Conservation (phyloP, 208 protist genomes). For the Leishmania mexicana region DNA sequence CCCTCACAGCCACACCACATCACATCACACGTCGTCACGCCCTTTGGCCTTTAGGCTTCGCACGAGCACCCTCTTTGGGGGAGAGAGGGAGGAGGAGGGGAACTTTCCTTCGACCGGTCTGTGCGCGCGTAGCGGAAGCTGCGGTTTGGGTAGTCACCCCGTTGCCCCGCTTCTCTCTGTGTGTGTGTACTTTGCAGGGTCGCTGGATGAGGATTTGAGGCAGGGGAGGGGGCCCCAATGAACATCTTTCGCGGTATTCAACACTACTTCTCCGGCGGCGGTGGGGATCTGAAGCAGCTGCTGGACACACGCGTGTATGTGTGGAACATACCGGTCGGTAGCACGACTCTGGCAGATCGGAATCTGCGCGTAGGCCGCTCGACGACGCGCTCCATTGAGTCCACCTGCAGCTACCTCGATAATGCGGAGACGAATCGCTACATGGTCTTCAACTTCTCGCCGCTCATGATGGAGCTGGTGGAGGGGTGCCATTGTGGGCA, state of each 20-base stretch:
- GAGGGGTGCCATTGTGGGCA: slow-evolving; percentile 56
- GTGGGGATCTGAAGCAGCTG: slow-evolving; percentile 46
- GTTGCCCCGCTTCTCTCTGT: background rate
- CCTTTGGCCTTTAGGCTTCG: background rate
- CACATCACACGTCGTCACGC: background rate
- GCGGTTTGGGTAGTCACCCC: background rate
- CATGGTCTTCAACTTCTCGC: slow-evolving; percentile 85
- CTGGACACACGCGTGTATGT: slow-evolving; percentile 74
- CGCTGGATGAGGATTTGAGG: background rate
- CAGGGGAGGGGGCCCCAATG: slow-evolving; percentile 24
- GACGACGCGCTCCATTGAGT: slow-evolving; percentile 50
- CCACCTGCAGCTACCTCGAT: slow-evolving; percentile 53
- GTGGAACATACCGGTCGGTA: slow-evolving; percentile 76
- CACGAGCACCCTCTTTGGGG: background rate
- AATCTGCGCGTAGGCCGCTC: slow-evolving; percentile 43
- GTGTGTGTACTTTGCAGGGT: no score
- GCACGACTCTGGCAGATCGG: slow-evolving; percentile 48
- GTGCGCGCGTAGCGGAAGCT: background rate
- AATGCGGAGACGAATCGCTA: slow-evolving; percentile 52
- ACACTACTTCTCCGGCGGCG: slow-evolving; percentile 32
- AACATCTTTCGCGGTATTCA: slow-evolving; percentile 48
- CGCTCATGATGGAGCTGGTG: slow-evolving; percentile 74
- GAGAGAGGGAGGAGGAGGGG: no score
- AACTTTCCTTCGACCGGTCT: background rate
- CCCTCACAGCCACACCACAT: background rate